A percentile compares a stretch with the other conserved stretches of the same genome.
Evolutionary conservation across 805 yeast species (phyloP).

Genomic region (Millerago galiae): DNA sequence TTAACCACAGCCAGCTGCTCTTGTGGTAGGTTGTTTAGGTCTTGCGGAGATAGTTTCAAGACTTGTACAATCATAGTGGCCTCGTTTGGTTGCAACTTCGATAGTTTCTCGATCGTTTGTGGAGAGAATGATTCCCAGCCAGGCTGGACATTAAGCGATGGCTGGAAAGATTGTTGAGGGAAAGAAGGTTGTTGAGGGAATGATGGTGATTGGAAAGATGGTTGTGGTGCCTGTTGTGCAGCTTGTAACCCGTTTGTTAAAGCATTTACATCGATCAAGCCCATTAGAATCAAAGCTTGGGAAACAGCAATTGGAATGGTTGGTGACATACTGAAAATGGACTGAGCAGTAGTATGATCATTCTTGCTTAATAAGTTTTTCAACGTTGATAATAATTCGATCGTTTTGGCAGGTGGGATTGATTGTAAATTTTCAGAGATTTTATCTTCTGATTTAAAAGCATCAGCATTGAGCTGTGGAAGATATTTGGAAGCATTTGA

Average conservation of each 20-base stretch:
- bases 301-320: slow-evolving; percentile 61
- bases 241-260: slow-evolving; percentile 43
- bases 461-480: slow-evolving; percentile 41
- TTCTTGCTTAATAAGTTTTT: slow-evolving; percentile 36
- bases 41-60: slow-evolving; percentile 6
- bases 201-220: neutral
- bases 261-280: slow-evolving; percentile 63
- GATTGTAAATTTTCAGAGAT: slow-evolving; percentile 55
- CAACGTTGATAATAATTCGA: slow-evolving; percentile 62
- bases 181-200: neutral
- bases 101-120: slow-evolving; percentile 6
- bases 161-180: neutral
- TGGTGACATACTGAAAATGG: slow-evolving; percentile 46
- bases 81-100: slow-evolving; percentile 1
- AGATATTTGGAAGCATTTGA: slow-evolving; percentile 49
- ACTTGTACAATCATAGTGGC: slow-evolving; percentile 9
- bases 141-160: slow-evolving; percentile 4
- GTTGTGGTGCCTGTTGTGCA: slow-evolving; percentile 1
- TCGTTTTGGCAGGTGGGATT: slow-evolving; percentile 64
- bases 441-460: slow-evolving; percentile 47
- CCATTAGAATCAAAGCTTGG: slow-evolving; percentile 72
- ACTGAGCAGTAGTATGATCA: slow-evolving; percentile 39
- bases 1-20: slow-evolving; percentile 5
- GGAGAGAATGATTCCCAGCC: slow-evolving; percentile 9
- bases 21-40: slow-evolving; percentile 3